These are phyloP conservation scores for Gnomoniopsis smithogilvyi DNA, from an alignment of 2,329 filamentous ascomycete genomes.

Conservation along the genomic window DNA sequence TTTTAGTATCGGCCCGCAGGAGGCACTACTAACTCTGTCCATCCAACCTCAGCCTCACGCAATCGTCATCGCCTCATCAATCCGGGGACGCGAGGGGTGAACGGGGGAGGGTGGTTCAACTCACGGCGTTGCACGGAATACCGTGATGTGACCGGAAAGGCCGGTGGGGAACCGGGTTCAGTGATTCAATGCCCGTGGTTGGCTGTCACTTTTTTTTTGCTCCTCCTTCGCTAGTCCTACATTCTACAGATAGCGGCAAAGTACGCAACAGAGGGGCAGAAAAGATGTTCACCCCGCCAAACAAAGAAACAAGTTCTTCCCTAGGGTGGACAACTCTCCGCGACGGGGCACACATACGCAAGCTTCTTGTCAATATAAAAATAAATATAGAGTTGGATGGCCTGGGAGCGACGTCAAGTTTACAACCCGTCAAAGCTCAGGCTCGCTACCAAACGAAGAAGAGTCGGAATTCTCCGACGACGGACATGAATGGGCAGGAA, in stretches of 20 bases:
- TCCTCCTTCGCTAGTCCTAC: not conserved
- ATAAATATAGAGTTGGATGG: not conserved
- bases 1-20: not conserved
- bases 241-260: not conserved
- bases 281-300: not conserved
- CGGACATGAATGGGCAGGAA: not conserved
- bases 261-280: not conserved
- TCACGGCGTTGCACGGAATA: not conserved
- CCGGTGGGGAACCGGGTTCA: not conserved
- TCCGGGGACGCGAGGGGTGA: not conserved
- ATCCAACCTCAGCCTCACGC: not conserved
- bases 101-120: not conserved
- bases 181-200: not conserved
- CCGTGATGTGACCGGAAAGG: not conserved
- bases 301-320: not conserved
- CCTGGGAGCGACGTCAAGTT: not conserved
- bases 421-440: not conserved
- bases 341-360: not conserved
- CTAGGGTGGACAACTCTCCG: not conserved
- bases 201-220: not conserved
- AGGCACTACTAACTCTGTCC: not conserved
- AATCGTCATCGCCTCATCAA: not conserved
- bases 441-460: not conserved
- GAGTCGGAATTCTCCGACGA: not conserved
- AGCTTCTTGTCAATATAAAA: not conserved